These are phyloP conservation scores for Colletotrichum chlorophyti DNA, from an alignment of 2,329 filamentous ascomycete species.

Conservation along the genomic window DNA sequence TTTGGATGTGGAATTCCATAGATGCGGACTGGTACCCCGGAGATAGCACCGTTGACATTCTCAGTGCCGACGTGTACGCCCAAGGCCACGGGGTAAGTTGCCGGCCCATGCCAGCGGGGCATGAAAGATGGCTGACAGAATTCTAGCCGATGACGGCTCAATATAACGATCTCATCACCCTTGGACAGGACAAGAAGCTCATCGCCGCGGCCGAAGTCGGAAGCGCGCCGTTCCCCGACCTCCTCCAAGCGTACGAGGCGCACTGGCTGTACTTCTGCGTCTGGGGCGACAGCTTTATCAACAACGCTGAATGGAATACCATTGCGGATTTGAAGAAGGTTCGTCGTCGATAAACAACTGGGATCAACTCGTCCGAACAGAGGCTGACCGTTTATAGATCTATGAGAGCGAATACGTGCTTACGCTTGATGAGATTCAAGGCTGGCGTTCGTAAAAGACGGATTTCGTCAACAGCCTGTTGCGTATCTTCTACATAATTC, in stretches of 20 bases:
- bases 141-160: slow-evolving; percentile 47
- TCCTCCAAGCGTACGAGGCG: slow-evolving; percentile 49
- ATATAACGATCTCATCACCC: slow-evolving; percentile 49
- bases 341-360: rapidly evolving
- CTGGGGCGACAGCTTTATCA: slow-evolving; percentile 52
- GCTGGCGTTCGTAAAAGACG: no score
- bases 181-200: slow-evolving; percentile 53
- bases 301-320: slow-evolving; percentile 48
- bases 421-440: slow-evolving; percentile 43
- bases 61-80: slow-evolving; percentile 53
- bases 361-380: not conserved
- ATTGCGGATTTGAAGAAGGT: slow-evolving; percentile 46
- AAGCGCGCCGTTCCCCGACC: slow-evolving; percentile 48
- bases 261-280: slow-evolving; percentile 56
- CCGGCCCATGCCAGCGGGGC: no score
- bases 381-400: slow-evolving; percentile 30
- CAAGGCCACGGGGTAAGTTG: slow-evolving; percentile 49
- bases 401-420: slow-evolving; percentile 41
- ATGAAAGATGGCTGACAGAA: slow-evolving; percentile 1
- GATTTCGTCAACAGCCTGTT: no score
- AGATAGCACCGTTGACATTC: slow-evolving; percentile 50
- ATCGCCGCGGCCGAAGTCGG: slow-evolving; percentile 55
- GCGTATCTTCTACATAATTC: no score
- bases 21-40: slow-evolving; percentile 54
- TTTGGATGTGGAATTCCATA: slow-evolving; percentile 59